A percentile compares a stretch with the other conserved stretches of the same genome.
Evolutionary conservation across 169 alveolate genomes (phyloP).

Genomic region (Plasmodium yoelii): DNA sequence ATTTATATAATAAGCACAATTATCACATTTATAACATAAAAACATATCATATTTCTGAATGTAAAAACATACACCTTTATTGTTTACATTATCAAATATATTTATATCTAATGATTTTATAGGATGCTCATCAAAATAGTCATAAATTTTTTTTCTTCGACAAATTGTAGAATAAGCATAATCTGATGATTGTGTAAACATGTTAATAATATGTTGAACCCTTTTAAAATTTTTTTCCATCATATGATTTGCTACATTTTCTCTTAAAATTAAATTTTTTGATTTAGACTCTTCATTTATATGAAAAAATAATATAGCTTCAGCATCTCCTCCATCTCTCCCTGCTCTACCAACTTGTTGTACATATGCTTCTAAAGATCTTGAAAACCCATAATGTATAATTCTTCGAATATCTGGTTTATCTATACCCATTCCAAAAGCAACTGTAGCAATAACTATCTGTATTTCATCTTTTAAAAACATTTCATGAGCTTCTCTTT

Average conservation of each 20-base stretch:
- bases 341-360: slow-evolving; percentile 99
- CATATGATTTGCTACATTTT: slow-evolving; percentile 44
- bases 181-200: slow-evolving; percentile 71
- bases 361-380: slow-evolving; percentile 96
- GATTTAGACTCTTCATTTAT: slow-evolving; percentile 62
- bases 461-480: slow-evolving; percentile 95
- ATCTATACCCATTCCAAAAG: slow-evolving; percentile 99
- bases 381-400: slow-evolving; percentile 97
- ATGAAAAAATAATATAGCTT: slow-evolving; percentile 60
- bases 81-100: slow-evolving; percentile 12
- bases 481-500: slow-evolving; percentile 82
- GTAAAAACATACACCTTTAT: slow-evolving; percentile 67
- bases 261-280: slow-evolving; percentile 44
- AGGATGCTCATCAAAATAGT: slow-evolving; percentile 66
- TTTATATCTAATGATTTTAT: slow-evolving; percentile 9
- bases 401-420: slow-evolving; percentile 98
- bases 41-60: slow-evolving; percentile 35
- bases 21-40: slow-evolving; percentile 62
- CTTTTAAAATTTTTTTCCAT: slow-evolving; percentile 57
- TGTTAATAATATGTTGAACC: slow-evolving; percentile 62
- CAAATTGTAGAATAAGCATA: slow-evolving; percentile 58
- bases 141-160: slow-evolving; percentile 71
- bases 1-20: slow-evolving; percentile 16
- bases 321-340: slow-evolving; percentile 84
- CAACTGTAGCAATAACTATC: slow-evolving; percentile 98